phyloP scores from a whole-genome alignment of 2,329 filamentous ascomycete species.

The Monosporascus sp. region DNA sequence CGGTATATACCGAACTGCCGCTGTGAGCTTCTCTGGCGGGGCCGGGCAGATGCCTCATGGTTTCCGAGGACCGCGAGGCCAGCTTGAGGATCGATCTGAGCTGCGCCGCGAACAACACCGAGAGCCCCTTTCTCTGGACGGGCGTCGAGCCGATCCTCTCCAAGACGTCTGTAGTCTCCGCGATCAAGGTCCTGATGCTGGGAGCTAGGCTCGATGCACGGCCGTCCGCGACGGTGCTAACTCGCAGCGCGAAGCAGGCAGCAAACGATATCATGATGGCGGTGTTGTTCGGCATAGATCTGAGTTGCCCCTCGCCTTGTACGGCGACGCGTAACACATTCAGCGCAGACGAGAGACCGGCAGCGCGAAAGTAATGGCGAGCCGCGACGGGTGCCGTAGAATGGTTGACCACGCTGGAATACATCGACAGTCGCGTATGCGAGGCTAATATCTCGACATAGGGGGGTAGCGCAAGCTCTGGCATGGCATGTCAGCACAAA shows the following conservation, averaged over 20 bases:
- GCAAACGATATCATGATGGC: slow-evolving; percentile 76
- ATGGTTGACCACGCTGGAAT: slow-evolving; percentile 70
- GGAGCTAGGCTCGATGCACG: slow-evolving; percentile 53
- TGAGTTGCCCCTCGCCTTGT: slow-evolving; percentile 63
- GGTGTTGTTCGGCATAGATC: slow-evolving; percentile 75
- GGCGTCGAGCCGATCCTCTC: slow-evolving; percentile 64
- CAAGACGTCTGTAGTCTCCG: slow-evolving; percentile 63
- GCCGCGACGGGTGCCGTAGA: slow-evolving; percentile 65
- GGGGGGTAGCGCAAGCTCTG: slow-evolving; percentile 55
- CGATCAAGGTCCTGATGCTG: slow-evolving; percentile 58
- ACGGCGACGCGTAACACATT: slow-evolving; percentile 71
- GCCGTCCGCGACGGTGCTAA: slow-evolving; percentile 54
- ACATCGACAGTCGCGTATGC: slow-evolving; percentile 69
- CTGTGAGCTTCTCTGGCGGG: slow-evolving; percentile 12
- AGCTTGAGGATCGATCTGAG: slow-evolving; percentile 43
- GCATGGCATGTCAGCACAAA: slow-evolving; percentile 12
- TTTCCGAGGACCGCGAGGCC: slow-evolving; percentile 23
- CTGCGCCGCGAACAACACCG: slow-evolving; percentile 53
- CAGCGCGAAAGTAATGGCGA: slow-evolving; percentile 67
- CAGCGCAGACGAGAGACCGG: slow-evolving; percentile 65
- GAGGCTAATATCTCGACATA: slow-evolving; percentile 72
- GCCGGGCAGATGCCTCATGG: slow-evolving; percentile 12
- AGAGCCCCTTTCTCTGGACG: slow-evolving; percentile 61
- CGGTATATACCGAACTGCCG: slow-evolving; percentile 13
- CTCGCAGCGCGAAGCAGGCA: slow-evolving; percentile 61